Evolutionary conservation across 192 early-diverging fungal genomes (phyloP).

Genomic region (Dissophora ornata): DNA sequence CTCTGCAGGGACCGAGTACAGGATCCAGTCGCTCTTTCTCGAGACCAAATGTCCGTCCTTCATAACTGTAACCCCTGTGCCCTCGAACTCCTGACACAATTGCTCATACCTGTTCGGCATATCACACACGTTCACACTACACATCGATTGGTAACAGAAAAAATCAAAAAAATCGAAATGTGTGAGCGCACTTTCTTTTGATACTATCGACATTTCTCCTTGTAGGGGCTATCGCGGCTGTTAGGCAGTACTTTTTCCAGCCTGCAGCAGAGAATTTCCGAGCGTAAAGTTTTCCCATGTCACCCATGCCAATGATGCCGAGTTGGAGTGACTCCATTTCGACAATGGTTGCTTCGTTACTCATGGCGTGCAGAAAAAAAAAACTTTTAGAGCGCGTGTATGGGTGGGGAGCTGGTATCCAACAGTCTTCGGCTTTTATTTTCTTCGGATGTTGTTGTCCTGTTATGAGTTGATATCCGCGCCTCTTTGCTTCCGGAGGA

Average conservation of each 20-base stretch:
- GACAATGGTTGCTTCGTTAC: background rate
- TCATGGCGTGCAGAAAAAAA: no score
- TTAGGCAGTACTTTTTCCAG: constrained; percentile 72
- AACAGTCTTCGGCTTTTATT: no score
- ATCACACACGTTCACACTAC: constrained; percentile 90
- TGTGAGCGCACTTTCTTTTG: no score
- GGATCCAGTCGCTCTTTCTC: constrained; percentile 86
- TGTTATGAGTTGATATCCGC: no score
- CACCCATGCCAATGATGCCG: constrained; percentile 95
- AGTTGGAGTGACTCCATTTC: constrained; percentile 76
- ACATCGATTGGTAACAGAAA: constrained; percentile 4
- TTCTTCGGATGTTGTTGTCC: no score
- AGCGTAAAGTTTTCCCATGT: constrained; percentile 95
- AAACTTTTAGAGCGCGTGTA: no score
- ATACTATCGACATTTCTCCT: no score
- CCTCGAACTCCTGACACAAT: constrained; percentile 70
- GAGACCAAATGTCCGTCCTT: constrained; percentile 88
- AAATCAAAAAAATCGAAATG: background rate
- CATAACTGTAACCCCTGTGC: constrained; percentile 70
- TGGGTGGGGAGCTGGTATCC: no score
- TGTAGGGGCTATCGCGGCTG: background rate
- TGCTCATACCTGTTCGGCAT: constrained; percentile 77
- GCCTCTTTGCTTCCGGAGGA: no score
- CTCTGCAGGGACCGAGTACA: constrained; percentile 96
- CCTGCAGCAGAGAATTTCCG: constrained; percentile 75